Evolutionary conservation across 2,329 filamentous ascomycete genomes (phyloP).

Genomic region (Hymenoscyphus repandus): DNA sequence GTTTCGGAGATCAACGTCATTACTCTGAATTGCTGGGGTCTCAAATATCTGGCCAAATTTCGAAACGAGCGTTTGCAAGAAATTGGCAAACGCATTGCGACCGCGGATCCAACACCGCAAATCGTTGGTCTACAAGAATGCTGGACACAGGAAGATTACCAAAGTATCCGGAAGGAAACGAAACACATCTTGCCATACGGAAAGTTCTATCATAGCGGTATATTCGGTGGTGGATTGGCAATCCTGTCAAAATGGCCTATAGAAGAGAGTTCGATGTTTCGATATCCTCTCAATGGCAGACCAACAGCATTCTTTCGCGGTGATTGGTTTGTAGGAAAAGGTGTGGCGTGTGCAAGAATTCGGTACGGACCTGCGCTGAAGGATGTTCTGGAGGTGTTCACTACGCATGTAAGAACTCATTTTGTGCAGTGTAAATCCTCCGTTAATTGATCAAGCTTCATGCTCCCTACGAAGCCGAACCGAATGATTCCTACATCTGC

Average conservation of each 20-base stretch:
- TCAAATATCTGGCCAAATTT: constrained; percentile 77
- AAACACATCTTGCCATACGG: constrained; percentile 74
- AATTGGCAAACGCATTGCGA: constrained; percentile 76
- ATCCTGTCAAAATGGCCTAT: constrained; percentile 92
- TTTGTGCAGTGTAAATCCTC: not conserved
- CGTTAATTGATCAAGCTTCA: constrained; percentile 57
- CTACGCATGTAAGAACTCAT: constrained; percentile 64
- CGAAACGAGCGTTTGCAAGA: constrained; percentile 73
- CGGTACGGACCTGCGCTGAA: constrained; percentile 58
- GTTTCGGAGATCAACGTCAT: constrained; percentile 65
- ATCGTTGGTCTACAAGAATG: constrained; percentile 95
- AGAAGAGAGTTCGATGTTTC: constrained; percentile 78
- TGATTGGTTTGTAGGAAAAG: constrained; percentile 96
- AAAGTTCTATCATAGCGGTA: constrained; percentile 88
- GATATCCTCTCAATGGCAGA: constrained; percentile 86
- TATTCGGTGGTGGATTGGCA: constrained; percentile 83
- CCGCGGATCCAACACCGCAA: constrained; percentile 62
- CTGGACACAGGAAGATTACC: constrained; percentile 83
- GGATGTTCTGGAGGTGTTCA: constrained; percentile 82
- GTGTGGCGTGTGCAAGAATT: constrained; percentile 78
- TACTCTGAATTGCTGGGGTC: constrained; percentile 95
- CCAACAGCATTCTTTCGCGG: constrained; percentile 92
- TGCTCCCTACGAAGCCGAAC: constrained; percentile 77
- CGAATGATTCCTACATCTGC: constrained; percentile 79
- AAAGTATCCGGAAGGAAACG: constrained; percentile 68